phyloP scores from a whole-genome alignment of 2,329 filamentous ascomycete genomes.

The Cucurbitaria berberidis region DNA sequence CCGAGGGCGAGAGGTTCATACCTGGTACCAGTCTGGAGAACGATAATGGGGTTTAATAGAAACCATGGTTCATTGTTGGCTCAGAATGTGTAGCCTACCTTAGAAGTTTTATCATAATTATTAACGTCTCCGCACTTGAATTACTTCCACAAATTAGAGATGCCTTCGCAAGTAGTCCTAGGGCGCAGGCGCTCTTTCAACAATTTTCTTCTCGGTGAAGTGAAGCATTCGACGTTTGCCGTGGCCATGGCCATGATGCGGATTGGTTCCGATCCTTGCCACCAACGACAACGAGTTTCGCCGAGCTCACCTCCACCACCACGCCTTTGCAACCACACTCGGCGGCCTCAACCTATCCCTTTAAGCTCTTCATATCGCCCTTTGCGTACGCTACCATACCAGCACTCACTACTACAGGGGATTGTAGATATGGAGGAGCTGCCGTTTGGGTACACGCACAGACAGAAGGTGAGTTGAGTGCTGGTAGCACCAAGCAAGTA shows the following conservation, averaged over 20 bases:
- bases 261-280: slow-evolving; percentile 15
- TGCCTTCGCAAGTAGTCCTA: too few relatives aligned
- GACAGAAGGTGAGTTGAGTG: slow-evolving; percentile 45
- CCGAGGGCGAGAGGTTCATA: too few relatives aligned
- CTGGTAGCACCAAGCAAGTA: slow-evolving; percentile 4
- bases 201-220: too few relatives aligned
- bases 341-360: background rate
- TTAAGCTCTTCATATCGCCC: background rate
- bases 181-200: too few relatives aligned
- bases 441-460: slow-evolving; percentile 40
- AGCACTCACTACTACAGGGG: background rate
- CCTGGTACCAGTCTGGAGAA: too few relatives aligned
- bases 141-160: too few relatives aligned
- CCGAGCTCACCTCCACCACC: slow-evolving; percentile 17
- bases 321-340: slow-evolving; percentile 2
- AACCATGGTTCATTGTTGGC: too few relatives aligned
- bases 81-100: too few relatives aligned
- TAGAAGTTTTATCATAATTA: too few relatives aligned
- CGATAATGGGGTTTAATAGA: too few relatives aligned
- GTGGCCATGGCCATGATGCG: slow-evolving; percentile 1
- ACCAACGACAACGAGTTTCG: slow-evolving; percentile 16
- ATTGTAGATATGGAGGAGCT: slow-evolving; percentile 37
- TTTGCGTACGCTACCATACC: background rate
- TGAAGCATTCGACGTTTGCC: background rate
- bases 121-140: too few relatives aligned